Conservation (phyloP, 352 stramenopile genomes). For the Pseudoperonospora humuli region DNA sequence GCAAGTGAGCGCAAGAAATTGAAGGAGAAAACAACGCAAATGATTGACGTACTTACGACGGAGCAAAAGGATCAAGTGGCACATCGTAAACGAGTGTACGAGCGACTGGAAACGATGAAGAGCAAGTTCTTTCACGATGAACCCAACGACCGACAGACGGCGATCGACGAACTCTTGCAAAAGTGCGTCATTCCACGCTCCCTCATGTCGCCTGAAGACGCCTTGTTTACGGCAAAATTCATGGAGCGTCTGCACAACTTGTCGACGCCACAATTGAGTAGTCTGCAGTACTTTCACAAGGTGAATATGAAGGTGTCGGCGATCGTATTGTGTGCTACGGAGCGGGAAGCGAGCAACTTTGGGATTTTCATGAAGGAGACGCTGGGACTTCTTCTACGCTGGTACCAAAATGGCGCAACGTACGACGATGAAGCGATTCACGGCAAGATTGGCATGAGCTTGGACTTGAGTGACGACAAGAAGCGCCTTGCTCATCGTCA, state of each 20-base stretch:
- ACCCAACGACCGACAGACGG: constrained; percentile 32
- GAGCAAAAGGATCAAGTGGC: constrained; percentile 83
- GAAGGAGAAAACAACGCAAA: constrained; percentile 68
- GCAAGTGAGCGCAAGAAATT: constrained; percentile 69
- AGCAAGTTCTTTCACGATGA: constrained; percentile 49
- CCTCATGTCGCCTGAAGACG: constrained; percentile 76
- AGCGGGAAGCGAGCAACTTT: constrained; percentile 80
- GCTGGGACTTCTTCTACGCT: constrained; percentile 52
- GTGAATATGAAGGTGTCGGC: constrained; percentile 70
- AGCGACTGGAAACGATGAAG: constrained; percentile 70
- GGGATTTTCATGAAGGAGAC: constrained; percentile 84
- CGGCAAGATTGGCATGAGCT: constrained; percentile 61
- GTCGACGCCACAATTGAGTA: constrained; percentile 63
- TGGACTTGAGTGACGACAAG: constrained; percentile 57
- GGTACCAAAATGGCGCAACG: constrained; percentile 69
- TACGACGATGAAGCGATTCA: constrained; percentile 77
- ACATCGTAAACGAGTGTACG: constrained; percentile 77
- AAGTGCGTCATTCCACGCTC: constrained; percentile 72
- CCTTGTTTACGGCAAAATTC: constrained; percentile 79
- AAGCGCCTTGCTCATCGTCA: constrained; percentile 55
- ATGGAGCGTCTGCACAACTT: constrained; percentile 74
- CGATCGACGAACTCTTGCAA: constrained; percentile 66
- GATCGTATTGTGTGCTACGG: constrained; percentile 73
- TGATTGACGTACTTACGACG: constrained; percentile 77
- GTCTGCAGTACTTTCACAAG: constrained; percentile 77